Base-by-base conservation (phyloP, 2,329 filamentous ascomycete species). In the Alternaria gansuensis region DNA sequence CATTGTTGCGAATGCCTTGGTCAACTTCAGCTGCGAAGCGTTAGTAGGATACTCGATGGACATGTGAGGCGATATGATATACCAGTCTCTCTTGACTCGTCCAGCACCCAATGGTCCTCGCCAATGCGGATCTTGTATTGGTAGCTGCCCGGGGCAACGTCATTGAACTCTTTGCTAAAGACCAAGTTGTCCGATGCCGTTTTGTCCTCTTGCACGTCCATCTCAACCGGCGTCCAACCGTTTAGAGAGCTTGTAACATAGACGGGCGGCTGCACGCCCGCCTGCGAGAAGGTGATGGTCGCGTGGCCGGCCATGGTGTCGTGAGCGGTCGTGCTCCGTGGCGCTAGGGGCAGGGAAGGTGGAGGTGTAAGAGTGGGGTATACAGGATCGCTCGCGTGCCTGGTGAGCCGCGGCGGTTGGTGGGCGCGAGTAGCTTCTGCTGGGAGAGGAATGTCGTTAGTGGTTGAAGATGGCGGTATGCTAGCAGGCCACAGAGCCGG, bases 71-170 rank as follows among this genome's bases (percentile, higher is more conserved):
- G n/a, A 62, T 82, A 64, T 80, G n/a, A 62, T 82, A 64, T 80
- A 90, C 88, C 82, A 54, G 82, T 87, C 13, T 86, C 84, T 53
- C 83, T 81, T 43, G 80, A 80, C 57, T 91, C 87, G 66, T 92
- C 86, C 44, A 91, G 75, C 24, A 87, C 81, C 86, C 87, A 90
- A 63, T 90, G 84, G 46, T 85, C 86, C 21, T 82, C 74, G 9
- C 89, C 89, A 34, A 90, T 79, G 29, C 88, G 84, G 66, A 93
- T 90, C 76, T 92, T 93, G 82, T 92, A 93, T 69, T 90, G 87
- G 64, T 91, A 86, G 57, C 86, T 83, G 45, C 85, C 82, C 23
- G 84, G 84, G 23, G 84, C 79, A 17, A 85, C 80, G 7, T 85
- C 81, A 34, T 82, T 73, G 43, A 91, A 80, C 1, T 82, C 76